A percentile compares a stretch with the other conserved stretches of the same genome.
These are phyloP conservation scores for Geranium brycei DNA, from an alignment of 345 rosid genomes.

Conservation along the genomic window DNA sequence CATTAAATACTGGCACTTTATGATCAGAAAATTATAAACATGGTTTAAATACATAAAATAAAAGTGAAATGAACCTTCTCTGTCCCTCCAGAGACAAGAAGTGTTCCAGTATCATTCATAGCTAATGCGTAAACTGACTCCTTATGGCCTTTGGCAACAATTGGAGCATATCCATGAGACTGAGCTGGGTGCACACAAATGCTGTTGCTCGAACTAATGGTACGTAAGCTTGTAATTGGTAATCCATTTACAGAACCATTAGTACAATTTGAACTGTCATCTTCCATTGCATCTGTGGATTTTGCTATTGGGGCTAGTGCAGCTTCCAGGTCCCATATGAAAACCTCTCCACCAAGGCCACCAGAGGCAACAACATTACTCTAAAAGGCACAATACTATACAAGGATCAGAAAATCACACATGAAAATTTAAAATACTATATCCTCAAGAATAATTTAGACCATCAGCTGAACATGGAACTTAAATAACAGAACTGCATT, in stretches of 20 bases:
- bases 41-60: too few species aligned
- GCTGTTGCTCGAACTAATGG: constrained; percentile 74
- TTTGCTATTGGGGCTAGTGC: constrained; percentile 65
- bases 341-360: constrained; percentile 99
- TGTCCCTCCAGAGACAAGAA: constrained; percentile 98
- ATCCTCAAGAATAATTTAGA: not conserved
- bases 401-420: constrained; percentile 47
- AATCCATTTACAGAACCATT: constrained; percentile 45
- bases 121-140: constrained; percentile 99
- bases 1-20: not conserved
- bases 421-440: not conserved
- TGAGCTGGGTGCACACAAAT: constrained; percentile 56
- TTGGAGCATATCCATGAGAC: constrained; percentile 65
- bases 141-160: constrained; percentile 91
- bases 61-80: constrained; percentile 54
- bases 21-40: not conserved
- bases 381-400: constrained; percentile 66
- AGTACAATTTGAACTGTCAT: constrained; percentile 58
- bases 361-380: constrained; percentile 93
- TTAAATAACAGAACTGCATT: not conserved
- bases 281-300: constrained; percentile 59
- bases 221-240: constrained; percentile 60
- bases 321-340: constrained; percentile 97
- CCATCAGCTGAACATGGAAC: not conserved
- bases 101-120: constrained; percentile 76